These are phyloP conservation scores for Chaetomium strumarium DNA, from an alignment of 2,329 filamentous ascomycete species.

Conservation along the genomic window DNA sequence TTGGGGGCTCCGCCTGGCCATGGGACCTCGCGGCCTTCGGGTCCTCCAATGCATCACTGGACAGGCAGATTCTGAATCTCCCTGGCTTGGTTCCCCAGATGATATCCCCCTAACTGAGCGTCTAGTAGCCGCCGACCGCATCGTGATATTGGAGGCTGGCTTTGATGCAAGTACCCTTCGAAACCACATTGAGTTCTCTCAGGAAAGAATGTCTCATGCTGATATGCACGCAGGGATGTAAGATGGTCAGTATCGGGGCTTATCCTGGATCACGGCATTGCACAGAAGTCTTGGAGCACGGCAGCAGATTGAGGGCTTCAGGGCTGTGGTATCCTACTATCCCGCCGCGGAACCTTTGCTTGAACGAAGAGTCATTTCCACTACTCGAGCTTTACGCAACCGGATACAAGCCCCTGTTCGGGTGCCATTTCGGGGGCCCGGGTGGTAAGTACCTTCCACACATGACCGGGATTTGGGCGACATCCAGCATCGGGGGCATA, in stretches of 20 bases:
- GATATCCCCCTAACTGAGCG: slow-evolving; percentile 2
- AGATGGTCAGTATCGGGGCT: slow-evolving; percentile 4
- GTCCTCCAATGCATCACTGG: slow-evolving; percentile 2
- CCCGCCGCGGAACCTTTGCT: background rate
- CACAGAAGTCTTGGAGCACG: background rate
- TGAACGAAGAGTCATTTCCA: slow-evolving; percentile 1
- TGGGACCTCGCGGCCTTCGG: slow-evolving; percentile 2
- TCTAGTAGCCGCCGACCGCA: background rate
- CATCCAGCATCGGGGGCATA: background rate
- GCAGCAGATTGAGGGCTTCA: background rate
- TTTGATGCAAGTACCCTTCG: background rate
- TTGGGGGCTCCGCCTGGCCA: background rate
- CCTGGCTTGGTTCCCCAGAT: slow-evolving; percentile 1
- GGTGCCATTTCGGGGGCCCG: slow-evolving; percentile 3
- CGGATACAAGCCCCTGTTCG: slow-evolving; percentile 2
- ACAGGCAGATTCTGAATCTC: background rate
- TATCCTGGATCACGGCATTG: background rate
- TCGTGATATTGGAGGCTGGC: background rate
- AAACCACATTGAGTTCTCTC: background rate
- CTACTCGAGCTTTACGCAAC: background rate
- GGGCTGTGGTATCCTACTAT: slow-evolving; percentile 5
- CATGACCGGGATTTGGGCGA: background rate
- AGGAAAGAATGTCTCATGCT: background rate
- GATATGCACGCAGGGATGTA: background rate
- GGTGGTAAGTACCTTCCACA: background rate